Base-by-base conservation (phyloP, 331 rosid species). In the Ulmus americana region DNA sequence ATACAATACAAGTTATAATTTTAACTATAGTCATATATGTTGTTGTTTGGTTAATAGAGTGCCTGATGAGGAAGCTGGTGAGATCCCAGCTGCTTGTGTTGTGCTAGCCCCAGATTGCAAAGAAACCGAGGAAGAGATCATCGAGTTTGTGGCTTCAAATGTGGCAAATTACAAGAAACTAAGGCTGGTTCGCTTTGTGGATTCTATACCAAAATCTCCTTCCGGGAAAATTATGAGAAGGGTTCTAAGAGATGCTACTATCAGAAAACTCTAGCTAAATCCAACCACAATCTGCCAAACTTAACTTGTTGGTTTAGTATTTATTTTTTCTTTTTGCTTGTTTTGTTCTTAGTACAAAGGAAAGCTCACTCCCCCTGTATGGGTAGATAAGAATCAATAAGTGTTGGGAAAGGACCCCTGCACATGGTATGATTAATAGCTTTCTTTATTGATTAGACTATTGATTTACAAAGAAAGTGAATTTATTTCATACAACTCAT, bases 161-260 rank as follows among this genome's bases (percentile, higher is more conserved):
- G 95, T 78, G 60, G 95, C 98, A 20, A 56, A 57, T 39, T 92
- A 92, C 85, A 92, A 87, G 84, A 89, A 92, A 78, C 79, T 92
- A 65, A 60, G 94, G 59, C 74, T 82, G 63, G 88, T 87, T 11
- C 94, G 83, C 60, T 89, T 92, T 71, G 95, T 85, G 63, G 91
- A 85, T 18, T 14, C 74, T 28, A 82, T 89, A 44, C 97, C 97
- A 43, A 92, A 92, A 65, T 92, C 98, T 53, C 95, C 91, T 55
- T 89, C 95, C 3, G 98, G 95, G 1, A 89, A 92, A 71, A 81
- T 89, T 3, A 85, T 92, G 98, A 86, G 96, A 64, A 82, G 98
- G 77, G 80, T 89, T 10, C 39, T 92, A 6, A 85, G 72, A 68
- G 95, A 87, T 39, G 83, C 57, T 66, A 80, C 78, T 88, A 56